Evolutionary conservation across 371 early-diverging fungal species (phyloP), one percentile per base, ranked within the genome.

Genomic region (Batkoa obscura): DNA sequence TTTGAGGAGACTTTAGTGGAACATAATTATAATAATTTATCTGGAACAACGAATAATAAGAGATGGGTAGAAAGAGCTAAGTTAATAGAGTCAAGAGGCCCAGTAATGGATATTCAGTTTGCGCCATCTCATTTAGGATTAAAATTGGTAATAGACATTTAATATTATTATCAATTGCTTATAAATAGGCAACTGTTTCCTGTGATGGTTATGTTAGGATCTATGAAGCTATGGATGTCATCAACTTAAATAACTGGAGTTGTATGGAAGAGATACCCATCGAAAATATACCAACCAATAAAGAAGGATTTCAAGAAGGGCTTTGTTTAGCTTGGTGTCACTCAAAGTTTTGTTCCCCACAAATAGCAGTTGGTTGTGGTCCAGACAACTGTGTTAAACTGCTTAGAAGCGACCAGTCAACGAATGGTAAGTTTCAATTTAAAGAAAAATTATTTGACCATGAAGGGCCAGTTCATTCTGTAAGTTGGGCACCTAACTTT

Each of bases 311-410:
- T 39, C 62, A 66, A 6, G 79, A 78, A 55, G 53, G 53, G 4
- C 81, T 76, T 56, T 86, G 88, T 58, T 59, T 94, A 42, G 78
- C 86, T 6, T 94, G 95, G 95, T 90, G 89, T 68, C 85, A 85
- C 2, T 80, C 87, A 34, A 74, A 84, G 36, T 81, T 83, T 47
- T 66, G 76, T 0, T 71, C 83, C 0, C 76, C 80, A 49, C 85
- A 86, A 86, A 78, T 93, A 63, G 92, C 78, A 0, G 82, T 90
- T 13, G 94, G 90, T 0, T 77, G 89, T 55, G 91, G 91, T 36
- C 80, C 78, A 59, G 84, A 86, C 35, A 83, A 79, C 62, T 71
- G 72, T 6, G 87, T 88, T 30, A 79, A 79, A 74, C 78, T 81
- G 10, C 77, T 79, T 46, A 65, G 72, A 59, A 74, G 71, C 42